Evolutionary conservation across 2,329 filamentous ascomycete genomes (phyloP).

Genomic region (Botryotinia globosa): DNA sequence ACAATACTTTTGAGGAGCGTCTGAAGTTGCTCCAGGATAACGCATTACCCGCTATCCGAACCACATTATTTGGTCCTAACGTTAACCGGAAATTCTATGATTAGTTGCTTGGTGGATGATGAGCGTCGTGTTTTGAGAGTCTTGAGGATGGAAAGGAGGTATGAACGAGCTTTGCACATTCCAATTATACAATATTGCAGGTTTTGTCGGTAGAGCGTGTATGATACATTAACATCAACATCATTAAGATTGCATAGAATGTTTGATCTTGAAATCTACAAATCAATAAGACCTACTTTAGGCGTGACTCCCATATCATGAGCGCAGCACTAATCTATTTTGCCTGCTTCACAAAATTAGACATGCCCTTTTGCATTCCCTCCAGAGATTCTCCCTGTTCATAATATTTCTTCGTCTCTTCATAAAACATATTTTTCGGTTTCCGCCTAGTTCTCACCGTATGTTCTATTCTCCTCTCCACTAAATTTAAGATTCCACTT

Average conservation of each 20-base stretch:
- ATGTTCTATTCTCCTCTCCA: slow-evolving; percentile 71
- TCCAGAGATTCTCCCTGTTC: slow-evolving; percentile 41
- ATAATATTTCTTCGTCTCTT: slow-evolving; percentile 18
- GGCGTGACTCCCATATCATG: background rate
- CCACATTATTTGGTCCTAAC: slow-evolving; percentile 90
- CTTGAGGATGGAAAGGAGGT: slow-evolving; percentile 8
- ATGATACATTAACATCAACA: slow-evolving; percentile 34
- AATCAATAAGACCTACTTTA: background rate
- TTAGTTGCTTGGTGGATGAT: slow-evolving; percentile 46
- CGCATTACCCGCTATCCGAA: slow-evolving; percentile 78
- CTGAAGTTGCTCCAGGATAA: slow-evolving; percentile 80
- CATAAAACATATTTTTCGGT: slow-evolving; percentile 63
- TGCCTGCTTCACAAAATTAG: slow-evolving; percentile 29
- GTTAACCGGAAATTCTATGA: slow-evolving; percentile 94
- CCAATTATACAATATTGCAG: slow-evolving; percentile 25
- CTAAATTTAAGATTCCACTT: slow-evolving; percentile 70
- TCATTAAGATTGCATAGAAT: slow-evolving; percentile 15
- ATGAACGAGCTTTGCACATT: slow-evolving; percentile 20
- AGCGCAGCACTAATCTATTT: background rate
- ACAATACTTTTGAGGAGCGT: slow-evolving; percentile 96
- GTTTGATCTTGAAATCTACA: background rate
- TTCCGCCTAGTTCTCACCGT: slow-evolving; percentile 66
- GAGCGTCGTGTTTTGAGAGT: slow-evolving; percentile 13
- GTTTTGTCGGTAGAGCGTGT: slow-evolving; percentile 35
- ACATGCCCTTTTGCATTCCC: slow-evolving; percentile 34